Conservation (phyloP, 2,329 filamentous ascomycete species). For the Penicillium concentricum region DNA sequence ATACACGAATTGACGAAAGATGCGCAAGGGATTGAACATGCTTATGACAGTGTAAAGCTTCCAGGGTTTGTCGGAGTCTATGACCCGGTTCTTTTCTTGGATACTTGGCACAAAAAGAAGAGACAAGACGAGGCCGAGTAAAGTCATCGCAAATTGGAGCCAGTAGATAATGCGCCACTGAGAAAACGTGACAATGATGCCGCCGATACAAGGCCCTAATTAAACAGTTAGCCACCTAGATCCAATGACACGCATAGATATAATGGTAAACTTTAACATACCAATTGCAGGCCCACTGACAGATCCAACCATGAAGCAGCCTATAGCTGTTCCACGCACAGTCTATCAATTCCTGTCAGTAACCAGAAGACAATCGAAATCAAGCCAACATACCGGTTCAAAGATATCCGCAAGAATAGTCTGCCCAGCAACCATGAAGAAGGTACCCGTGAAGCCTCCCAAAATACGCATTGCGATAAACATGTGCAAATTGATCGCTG, state of each 20-base stretch:
- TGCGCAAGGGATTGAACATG: conserved; percentile 62
- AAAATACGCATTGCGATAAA: conserved; percentile 40
- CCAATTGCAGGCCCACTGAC: conserved; percentile 46
- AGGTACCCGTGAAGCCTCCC: conserved; percentile 39
- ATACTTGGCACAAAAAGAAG: conserved; percentile 68
- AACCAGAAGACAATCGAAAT: neutral
- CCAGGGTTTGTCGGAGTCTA: conserved; percentile 43
- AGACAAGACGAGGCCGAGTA: conserved; percentile 57
- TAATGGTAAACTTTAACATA: conserved; percentile 18
- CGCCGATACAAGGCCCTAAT: conserved; percentile 61
- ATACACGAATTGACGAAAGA: conserved; percentile 63
- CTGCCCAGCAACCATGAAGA: conserved; percentile 42
- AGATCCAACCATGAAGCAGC: conserved; percentile 45
- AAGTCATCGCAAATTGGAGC: conserved; percentile 69
- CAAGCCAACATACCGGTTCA: conserved; percentile 29
- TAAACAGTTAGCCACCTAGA: conserved; percentile 1
- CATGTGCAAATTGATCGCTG: conserved; percentile 31
- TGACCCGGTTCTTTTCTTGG: conserved; percentile 60
- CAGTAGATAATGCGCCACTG: conserved; percentile 77
- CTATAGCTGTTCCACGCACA: conserved; percentile 45
- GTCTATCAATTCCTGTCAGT: conserved; percentile 20
- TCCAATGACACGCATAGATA: no score
- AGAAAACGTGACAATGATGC: conserved; percentile 73
- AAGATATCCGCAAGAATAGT: conserved; percentile 42
- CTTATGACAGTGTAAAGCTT: conserved; percentile 41